Evolutionary conservation across 306 rosid genomes (phyloP), one percentile per base, ranked within the genome.

Genomic region (Trifolium pratense): DNA sequence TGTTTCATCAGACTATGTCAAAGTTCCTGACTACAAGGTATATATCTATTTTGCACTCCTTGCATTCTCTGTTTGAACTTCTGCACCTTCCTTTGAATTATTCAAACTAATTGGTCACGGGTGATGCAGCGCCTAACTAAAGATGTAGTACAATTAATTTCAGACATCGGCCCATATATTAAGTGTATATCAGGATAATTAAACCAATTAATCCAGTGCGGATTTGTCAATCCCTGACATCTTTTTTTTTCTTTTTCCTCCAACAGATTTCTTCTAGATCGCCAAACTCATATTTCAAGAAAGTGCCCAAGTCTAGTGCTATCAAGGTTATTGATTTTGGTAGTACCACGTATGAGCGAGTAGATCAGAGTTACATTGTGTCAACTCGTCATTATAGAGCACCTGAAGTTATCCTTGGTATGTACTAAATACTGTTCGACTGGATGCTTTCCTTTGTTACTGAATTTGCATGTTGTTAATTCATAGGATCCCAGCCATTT

Each of bases 261-360:
- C 39, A 58, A 70, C 81, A 94, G 97, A 84, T 78, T 79, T 89
- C 89, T 9, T 85, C 93, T 61, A 89, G 96, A 56, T 89, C 97
- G 6, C 94, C 97, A 18, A 86, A 84, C 69, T 83, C 91, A 1
- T 88, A 81, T 79, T 91, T 73, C 71, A 94, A 94, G 84, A 89
- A 88, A 68, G 87, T 94, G 59, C 99, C 99, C 14, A 94, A 89
- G 81, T 87, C 96, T 4, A 91, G 95, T 83, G 89, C 97, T 9
- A 86, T 94, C 3, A 94, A 94, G 86, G 99, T 94, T 46, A 94
- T 94, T 80, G 99, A 94, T 83, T 94, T 94, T 88, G 99, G 99
- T 1, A 94, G 99, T 80, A 91, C 99, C 43, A 94, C 95, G 3
- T 91, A 91, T 76, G 92, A 88, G 79, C 85, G 95, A 62, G 89